phyloP scores from a whole-genome alignment of 805 yeast species.

The Candida gorgasii region DNA sequence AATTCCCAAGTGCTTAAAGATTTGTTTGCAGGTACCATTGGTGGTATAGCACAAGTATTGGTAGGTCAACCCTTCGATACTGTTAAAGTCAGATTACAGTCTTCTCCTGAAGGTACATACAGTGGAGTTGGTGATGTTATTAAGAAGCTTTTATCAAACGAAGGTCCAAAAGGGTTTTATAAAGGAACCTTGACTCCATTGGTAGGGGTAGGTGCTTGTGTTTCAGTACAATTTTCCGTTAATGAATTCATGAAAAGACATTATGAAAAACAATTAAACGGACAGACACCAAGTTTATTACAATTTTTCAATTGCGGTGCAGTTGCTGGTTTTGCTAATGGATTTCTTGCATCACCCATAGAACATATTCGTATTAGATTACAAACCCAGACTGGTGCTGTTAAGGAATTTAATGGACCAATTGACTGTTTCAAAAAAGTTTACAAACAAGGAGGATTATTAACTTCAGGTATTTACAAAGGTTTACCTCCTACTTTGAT shows the following conservation, averaged over 20 bases:
- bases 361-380: constrained; percentile 93
- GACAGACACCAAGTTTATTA: constrained; percentile 47
- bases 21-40: constrained; percentile 86
- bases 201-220: constrained; percentile 86
- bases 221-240: constrained; percentile 92
- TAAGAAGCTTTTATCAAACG: constrained; percentile 55
- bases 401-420: constrained; percentile 67
- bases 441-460: constrained; percentile 49
- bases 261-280: constrained; percentile 51
- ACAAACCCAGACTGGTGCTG: constrained; percentile 74
- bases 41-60: constrained; percentile 94
- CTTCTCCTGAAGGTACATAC: constrained; percentile 77
- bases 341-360: constrained; percentile 87
- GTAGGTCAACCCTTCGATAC: constrained; percentile 97
- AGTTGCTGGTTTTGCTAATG: constrained; percentile 91
- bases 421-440: constrained; percentile 66
- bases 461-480: constrained; percentile 58
- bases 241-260: constrained; percentile 91
- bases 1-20: constrained; percentile 64
- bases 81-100: constrained; percentile 88
- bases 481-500: constrained; percentile 82
- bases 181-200: constrained; percentile 49
- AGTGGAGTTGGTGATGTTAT: constrained; percentile 77
- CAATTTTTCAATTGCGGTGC: constrained; percentile 85
- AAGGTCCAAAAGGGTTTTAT: constrained; percentile 43